These are phyloP conservation scores for Polygonum aviculare DNA, from an alignment of 148 eudicot genomes.

Conservation along the genomic window DNA sequence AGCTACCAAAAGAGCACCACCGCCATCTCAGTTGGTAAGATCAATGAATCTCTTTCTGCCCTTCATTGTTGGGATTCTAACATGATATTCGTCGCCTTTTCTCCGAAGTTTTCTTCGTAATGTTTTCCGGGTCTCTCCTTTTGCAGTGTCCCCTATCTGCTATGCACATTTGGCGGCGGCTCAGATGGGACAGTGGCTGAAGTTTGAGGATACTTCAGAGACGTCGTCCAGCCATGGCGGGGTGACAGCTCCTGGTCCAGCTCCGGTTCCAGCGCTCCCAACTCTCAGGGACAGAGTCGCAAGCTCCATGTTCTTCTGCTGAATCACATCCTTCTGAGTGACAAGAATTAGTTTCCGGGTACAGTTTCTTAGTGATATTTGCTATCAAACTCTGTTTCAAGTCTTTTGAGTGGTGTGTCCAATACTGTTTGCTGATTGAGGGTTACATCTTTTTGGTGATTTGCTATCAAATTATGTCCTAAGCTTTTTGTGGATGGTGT, in stretches of 20 bases:
- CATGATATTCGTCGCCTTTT: background rate
- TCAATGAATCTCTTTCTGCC: background rate
- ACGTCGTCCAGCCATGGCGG: constrained; percentile 78
- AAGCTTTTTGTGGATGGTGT: no score
- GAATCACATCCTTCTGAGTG: background rate
- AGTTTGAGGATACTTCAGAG: constrained; percentile 71
- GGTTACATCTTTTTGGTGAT: no score
- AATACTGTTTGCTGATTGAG: no score
- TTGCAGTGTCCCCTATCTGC: constrained; percentile 76
- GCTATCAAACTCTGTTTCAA: background rate
- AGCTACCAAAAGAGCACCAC: constrained; percentile 37
- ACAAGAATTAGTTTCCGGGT: background rate
- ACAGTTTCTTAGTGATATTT: background rate
- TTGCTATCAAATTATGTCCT: background rate
- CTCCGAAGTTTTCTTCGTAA: background rate
- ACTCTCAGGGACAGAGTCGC: constrained; percentile 48
- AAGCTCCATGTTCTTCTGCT: constrained; percentile 87
- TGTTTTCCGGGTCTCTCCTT: no score
- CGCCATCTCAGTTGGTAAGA: constrained; percentile 32
- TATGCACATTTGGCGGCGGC: constrained; percentile 89
- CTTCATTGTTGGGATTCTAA: no score
- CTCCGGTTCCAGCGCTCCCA: constrained; percentile 72
- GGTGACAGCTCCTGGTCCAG: constrained; percentile 49
- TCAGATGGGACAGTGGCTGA: constrained; percentile 68
- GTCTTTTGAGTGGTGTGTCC: no score